These are phyloP conservation scores for Penicillium sp. DNA, from an alignment of 2,329 filamentous ascomycete species.

Conservation along the genomic window DNA sequence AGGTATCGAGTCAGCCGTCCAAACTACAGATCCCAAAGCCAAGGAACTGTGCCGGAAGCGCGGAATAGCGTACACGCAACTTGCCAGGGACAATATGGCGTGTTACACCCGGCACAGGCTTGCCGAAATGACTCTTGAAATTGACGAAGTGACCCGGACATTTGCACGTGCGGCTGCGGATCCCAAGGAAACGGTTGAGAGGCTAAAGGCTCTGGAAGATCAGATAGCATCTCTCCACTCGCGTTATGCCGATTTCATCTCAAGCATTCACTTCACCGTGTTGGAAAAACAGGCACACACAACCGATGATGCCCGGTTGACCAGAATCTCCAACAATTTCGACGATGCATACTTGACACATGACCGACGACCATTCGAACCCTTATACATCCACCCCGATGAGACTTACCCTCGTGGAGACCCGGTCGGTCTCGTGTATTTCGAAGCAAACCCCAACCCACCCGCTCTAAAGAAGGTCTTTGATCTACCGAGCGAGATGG, in stretches of 20 bases:
- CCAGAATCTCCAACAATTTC: conserved; percentile 32
- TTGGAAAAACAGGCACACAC: conserved; percentile 25
- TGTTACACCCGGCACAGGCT: conserved; percentile 15
- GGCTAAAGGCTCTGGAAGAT: conserved; percentile 24
- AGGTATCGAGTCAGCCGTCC: neutral
- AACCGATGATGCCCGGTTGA: conserved; percentile 55
- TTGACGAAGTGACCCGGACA: conserved; percentile 29
- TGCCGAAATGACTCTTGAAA: conserved; percentile 17
- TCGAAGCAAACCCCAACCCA: conserved; percentile 33
- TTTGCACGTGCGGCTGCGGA: conserved; percentile 29
- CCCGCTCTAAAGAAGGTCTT: conserved; percentile 19
- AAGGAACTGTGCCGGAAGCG: conserved; percentile 3
- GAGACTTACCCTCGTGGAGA: conserved; percentile 65
- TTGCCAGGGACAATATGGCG: conserved; percentile 30
- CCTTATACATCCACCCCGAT: conserved; percentile 54
- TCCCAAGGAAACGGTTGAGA: conserved; percentile 14
- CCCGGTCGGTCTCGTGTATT: conserved; percentile 33
- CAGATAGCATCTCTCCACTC: conserved; percentile 15
- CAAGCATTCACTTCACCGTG: conserved; percentile 33
- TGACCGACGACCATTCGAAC: conserved; percentile 70
- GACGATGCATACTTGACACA: conserved; percentile 58
- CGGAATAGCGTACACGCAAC: conserved; percentile 6
- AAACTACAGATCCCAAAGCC: neutral
- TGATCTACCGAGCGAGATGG: conserved; percentile 14
- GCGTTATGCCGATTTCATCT: neutral